phyloP scores from a whole-genome alignment of 2,329 filamentous ascomycete species.

The Aureobasidium sp. region DNA sequence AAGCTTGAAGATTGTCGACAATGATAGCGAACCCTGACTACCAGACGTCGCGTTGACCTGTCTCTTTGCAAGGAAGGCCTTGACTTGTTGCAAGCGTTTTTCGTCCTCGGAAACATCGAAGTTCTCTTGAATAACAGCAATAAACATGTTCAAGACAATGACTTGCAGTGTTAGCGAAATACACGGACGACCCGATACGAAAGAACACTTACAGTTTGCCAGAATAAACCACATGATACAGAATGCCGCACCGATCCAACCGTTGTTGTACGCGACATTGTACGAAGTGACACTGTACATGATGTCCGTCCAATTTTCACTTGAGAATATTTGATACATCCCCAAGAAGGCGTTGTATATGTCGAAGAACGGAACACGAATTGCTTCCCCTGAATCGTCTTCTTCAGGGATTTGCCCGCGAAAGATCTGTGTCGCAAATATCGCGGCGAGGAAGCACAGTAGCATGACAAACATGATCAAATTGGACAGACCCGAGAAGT shows the following conservation, averaged over 20 bases:
- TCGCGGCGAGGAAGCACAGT: conserved; percentile 86
- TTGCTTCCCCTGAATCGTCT: conserved; percentile 55
- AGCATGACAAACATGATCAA: conserved; percentile 94
- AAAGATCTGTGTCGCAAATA: conserved; percentile 89
- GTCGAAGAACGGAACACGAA: conserved; percentile 71
- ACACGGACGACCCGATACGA: background rate
- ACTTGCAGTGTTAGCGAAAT: conserved; percentile 33
- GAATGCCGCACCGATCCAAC: conserved; percentile 89
- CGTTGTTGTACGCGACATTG: conserved; percentile 58
- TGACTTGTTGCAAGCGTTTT: conserved; percentile 93
- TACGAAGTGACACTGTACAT: conserved; percentile 74
- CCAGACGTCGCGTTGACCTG: conserved; percentile 60
- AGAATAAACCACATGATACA: conserved; percentile 94
- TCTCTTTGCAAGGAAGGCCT: conserved; percentile 85
- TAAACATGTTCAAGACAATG: conserved; percentile 99
- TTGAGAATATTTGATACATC: conserved; percentile 96
- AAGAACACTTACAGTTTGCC: conserved; percentile 52
- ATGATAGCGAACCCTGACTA: conserved; percentile 63
- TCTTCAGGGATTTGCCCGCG: conserved; percentile 67
- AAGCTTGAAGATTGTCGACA: conserved; percentile 57
- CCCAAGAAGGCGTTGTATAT: conserved; percentile 95
- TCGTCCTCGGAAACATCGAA: conserved; percentile 98
- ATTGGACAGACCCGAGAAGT: conserved; percentile 85
- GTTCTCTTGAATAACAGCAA: conserved; percentile 99
- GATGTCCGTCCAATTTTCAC: conserved; percentile 89